phyloP scores from a whole-genome alignment of 2,329 filamentous ascomycete species.

The Trichoderma lentiforme region DNA sequence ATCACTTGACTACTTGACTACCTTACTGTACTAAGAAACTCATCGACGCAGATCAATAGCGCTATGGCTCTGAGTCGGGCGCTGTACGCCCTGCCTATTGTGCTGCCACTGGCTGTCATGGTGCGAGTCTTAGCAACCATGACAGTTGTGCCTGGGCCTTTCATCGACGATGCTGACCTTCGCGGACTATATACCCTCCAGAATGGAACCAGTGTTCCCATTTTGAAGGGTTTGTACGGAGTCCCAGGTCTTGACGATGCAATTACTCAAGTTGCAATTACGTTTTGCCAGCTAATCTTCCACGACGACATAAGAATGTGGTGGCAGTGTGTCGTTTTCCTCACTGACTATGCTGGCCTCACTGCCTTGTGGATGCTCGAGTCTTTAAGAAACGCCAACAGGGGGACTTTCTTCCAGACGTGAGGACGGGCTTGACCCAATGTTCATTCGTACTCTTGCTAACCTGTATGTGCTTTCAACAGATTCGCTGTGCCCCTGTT shows the following conservation, averaged over 20 bases:
- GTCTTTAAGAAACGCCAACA: slow-evolving; percentile 22
- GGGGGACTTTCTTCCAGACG: slow-evolving; percentile 23
- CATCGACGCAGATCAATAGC: neutral
- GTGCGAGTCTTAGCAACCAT: neutral
- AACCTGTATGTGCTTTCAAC: neutral
- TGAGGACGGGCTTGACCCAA: slow-evolving; percentile 17
- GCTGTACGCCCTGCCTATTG: slow-evolving; percentile 15
- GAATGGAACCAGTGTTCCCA: slow-evolving; percentile 12
- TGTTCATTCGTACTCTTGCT: neutral
- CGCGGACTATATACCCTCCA: neutral
- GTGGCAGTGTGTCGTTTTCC: slow-evolving; percentile 29
- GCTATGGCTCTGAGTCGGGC: slow-evolving; percentile 10
- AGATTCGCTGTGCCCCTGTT: slow-evolving; percentile 25
- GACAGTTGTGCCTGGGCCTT: neutral
- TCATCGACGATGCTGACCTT: neutral
- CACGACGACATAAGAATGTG: slow-evolving; percentile 23
- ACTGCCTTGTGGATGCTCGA: slow-evolving; percentile 29
- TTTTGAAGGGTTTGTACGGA: slow-evolving; percentile 24
- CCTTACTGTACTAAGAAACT: neutral
- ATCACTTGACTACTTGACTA: neutral
- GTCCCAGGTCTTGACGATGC: slow-evolving; percentile 24
- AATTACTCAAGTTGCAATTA: slow-evolving; percentile 21
- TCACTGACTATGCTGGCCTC: slow-evolving; percentile 28
- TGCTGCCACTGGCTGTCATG: slow-evolving; percentile 3
- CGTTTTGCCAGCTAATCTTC: slow-evolving; percentile 28